A percentile compares a stretch with the other conserved stretches of the same genome.
phyloP scores from a whole-genome alignment of 495 filamentous ascomycete genomes.

The Hypomontagnella monticulosa region DNA sequence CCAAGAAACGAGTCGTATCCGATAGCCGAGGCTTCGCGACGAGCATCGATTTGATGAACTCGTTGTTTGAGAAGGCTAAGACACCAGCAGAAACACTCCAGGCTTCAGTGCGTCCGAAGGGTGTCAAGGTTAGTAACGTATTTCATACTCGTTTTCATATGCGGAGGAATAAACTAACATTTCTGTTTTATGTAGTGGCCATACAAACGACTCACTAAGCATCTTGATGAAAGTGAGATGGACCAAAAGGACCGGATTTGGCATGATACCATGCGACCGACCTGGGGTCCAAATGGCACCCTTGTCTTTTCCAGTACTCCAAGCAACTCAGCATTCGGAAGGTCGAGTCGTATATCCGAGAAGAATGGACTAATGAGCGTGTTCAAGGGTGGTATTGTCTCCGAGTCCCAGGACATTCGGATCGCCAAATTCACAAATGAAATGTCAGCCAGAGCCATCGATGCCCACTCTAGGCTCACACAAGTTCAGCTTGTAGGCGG shows the following conservation, averaged over 20 bases:
- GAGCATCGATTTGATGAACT: constrained; percentile 92
- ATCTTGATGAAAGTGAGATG: constrained; percentile 67
- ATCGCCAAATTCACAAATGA: constrained; percentile 63
- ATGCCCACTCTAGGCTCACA: constrained; percentile 36
- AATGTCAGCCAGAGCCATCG: constrained; percentile 44
- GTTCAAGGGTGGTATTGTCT: constrained; percentile 46
- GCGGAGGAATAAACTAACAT: constrained; percentile 42
- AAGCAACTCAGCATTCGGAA: constrained; percentile 48
- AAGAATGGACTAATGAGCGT: constrained; percentile 46
- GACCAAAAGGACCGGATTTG: constrained; percentile 65
- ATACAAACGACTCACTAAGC: constrained; percentile 79
- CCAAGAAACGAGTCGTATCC: constrained; percentile 48
- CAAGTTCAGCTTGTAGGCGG: constrained; percentile 43
- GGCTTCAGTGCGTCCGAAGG: constrained; percentile 52
- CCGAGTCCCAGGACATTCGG: constrained; percentile 57
- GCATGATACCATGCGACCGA: constrained; percentile 75
- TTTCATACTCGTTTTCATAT: constrained; percentile 19
- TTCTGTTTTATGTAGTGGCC: constrained; percentile 77
- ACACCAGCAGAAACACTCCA: constrained; percentile 52
- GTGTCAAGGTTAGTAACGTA: constrained; percentile 63
- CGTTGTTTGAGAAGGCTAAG: constrained; percentile 75
- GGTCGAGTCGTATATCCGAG: constrained; percentile 35
- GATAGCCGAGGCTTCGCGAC: constrained; percentile 72
- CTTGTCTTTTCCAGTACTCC: constrained; percentile 68
- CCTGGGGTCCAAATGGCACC: constrained; percentile 79